phyloP scores from a whole-genome alignment of 768 basidiomycete genomes.

The Boletus fagicola region DNA sequence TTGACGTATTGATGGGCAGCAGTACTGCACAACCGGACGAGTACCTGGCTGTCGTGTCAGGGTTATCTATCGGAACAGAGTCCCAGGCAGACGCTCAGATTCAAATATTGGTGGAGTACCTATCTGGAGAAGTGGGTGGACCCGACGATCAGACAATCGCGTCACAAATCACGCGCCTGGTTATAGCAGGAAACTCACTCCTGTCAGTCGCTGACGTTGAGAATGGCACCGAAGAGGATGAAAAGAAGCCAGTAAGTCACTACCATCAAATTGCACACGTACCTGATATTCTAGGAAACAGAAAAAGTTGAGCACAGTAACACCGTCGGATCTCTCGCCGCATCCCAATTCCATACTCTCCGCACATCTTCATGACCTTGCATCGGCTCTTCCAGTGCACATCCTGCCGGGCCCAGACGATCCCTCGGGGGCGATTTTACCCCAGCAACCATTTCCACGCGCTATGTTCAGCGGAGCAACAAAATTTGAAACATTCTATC shows the following conservation, averaged over 20 bases:
- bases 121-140: conserved; percentile 81
- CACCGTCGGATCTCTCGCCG: conserved; percentile 56
- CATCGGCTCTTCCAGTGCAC: conserved; percentile 77
- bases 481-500: conserved; percentile 59
- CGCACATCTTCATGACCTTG: conserved; percentile 69
- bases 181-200: conserved; percentile 90
- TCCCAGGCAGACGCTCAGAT: conserved; percentile 66
- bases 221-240: conserved; percentile 40
- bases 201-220: conserved; percentile 42
- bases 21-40: conserved; percentile 43
- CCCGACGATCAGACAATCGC: conserved; percentile 60
- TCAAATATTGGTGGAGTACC: conserved; percentile 87
- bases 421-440: conserved; percentile 84
- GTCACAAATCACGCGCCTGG: conserved; percentile 74
- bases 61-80: conserved; percentile 71
- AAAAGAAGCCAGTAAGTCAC: conserved; percentile 56
- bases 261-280: conserved; percentile 1
- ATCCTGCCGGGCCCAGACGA: conserved; percentile 86
- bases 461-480: conserved; percentile 78
- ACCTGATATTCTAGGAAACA: conserved; percentile 31
- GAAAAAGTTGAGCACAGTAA: conserved; percentile 65
- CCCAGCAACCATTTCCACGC: conserved; percentile 90
- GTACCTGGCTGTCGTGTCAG: conserved; percentile 86
- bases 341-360: conserved; percentile 74
- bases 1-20: conserved; percentile 9